These are phyloP conservation scores for Fragilariopsis cylindrus DNA, from an alignment of 108 stramenopile genomes.

Conservation along the genomic window DNA sequence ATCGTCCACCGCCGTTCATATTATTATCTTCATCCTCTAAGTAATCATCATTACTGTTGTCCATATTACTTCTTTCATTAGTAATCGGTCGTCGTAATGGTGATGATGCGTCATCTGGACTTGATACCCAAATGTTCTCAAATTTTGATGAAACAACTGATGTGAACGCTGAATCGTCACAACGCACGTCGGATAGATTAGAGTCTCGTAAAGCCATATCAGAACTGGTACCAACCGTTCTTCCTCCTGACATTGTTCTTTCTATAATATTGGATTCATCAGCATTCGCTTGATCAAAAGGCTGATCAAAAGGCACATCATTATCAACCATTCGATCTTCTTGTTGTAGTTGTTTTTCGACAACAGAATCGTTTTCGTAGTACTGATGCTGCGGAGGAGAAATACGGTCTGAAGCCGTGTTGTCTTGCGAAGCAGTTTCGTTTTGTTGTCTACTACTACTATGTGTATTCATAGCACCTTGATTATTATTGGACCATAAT, in stretches of 20 bases:
- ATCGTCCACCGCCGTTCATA: neutral
- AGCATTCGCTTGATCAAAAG: neutral
- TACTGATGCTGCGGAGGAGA: neutral
- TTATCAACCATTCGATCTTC: neutral
- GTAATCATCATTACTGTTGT: neutral
- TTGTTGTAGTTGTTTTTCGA: neutral
- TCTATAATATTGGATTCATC: neutral
- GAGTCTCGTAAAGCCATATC: neutral
- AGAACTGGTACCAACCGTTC: neutral
- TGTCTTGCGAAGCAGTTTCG: neutral
- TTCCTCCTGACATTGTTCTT: neutral
- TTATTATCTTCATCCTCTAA: neutral
- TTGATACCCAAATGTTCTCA: conserved; percentile 1
- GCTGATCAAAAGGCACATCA: conserved; percentile 4
- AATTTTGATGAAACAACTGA: conserved; percentile 5
- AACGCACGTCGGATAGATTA: neutral
- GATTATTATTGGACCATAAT: too few species aligned
- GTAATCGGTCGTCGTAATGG: neutral
- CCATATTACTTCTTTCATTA: neutral
- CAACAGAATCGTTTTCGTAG: too few species aligned
- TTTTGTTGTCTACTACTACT: neutral
- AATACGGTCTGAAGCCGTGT: neutral
- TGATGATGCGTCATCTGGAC: neutral
- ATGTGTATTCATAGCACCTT: too few species aligned
- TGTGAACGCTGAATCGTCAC: neutral